These are phyloP conservation scores for Piromyces finnis DNA, from an alignment of 192 early-diverging fungal genomes.

Conservation along the genomic window DNA sequence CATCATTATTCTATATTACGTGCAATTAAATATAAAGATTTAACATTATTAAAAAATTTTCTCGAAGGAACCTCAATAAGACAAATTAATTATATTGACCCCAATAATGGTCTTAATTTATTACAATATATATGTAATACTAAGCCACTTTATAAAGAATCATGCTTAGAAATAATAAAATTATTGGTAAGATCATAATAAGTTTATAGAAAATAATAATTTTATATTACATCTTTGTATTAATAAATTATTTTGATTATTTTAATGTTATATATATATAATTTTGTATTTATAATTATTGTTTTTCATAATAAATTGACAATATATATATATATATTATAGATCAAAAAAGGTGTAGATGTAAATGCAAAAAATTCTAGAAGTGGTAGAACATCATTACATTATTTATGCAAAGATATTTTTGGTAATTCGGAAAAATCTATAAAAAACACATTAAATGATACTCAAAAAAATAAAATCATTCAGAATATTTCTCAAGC, in stretches of 20 bases:
- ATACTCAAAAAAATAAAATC: not conserved
- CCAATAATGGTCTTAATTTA: conserved; percentile 34
- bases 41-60: conserved; percentile 24
- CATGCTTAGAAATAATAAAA: conserved; percentile 11
- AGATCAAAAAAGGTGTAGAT: conserved; percentile 7
- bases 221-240: too few species aligned
- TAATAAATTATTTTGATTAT: too few species aligned
- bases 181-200: not conserved
- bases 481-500: not conserved
- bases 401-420: conserved; percentile 5
- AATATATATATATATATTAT: not conserved
- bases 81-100: conserved; percentile 23
- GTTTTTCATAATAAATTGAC: too few species aligned
- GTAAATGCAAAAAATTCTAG: conserved; percentile 7
- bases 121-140: conserved; percentile 37
- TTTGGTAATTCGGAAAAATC: not conserved
- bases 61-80: conserved; percentile 6
- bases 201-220: not conserved
- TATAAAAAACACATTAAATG: not conserved
- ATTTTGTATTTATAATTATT: too few species aligned
- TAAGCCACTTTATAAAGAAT: conserved; percentile 17
- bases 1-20: conserved; percentile 24
- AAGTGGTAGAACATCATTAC: conserved; percentile 11
- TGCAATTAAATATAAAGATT: conserved; percentile 38
- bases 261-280: too few species aligned